Conservation (phyloP, 179 eudicot species). For the Silene vulgaris region DNA sequence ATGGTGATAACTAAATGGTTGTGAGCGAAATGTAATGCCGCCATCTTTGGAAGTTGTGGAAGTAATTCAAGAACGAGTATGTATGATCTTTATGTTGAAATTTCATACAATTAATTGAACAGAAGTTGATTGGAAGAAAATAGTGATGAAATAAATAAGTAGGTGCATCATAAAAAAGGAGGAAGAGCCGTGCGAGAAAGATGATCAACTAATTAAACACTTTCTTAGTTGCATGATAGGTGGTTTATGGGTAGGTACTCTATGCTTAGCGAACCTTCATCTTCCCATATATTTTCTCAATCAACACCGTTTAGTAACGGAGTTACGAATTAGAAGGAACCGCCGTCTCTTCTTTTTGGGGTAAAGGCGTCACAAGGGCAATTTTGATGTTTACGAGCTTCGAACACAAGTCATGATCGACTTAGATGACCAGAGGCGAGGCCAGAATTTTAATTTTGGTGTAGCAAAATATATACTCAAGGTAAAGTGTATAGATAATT, state of each 20-base stretch:
- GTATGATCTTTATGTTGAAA: not conserved
- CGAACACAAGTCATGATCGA: too few species aligned
- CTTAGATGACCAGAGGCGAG: too few species aligned
- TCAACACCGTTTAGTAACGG: not conserved
- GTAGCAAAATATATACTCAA: too few species aligned
- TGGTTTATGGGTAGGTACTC: slow-evolving; percentile 10
- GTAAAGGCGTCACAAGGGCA: too few species aligned
- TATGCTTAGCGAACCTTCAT: not conserved
- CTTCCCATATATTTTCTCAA: not conserved
- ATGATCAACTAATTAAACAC: not conserved
- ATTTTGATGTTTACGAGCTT: too few species aligned
- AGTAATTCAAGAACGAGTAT: not conserved
- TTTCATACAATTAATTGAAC: not conserved
- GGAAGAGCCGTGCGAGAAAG: slow-evolving; percentile 7
- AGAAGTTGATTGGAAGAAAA: not conserved
- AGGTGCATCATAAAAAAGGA: slow-evolving; percentile 14
- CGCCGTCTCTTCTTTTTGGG: too few species aligned
- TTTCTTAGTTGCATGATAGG: slow-evolving; percentile 14
- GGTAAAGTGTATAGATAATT: too few species aligned
- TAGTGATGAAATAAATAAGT: not conserved
- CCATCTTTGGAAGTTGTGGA: slow-evolving; percentile 8
- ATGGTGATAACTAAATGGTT: slow-evolving; percentile 15
- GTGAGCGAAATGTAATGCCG: slow-evolving; percentile 18
- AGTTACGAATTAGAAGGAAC: not conserved
- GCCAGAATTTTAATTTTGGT: too few species aligned